phyloP scores from a whole-genome alignment of 2,329 filamentous ascomycete genomes.

The Biscogniauxia mediterranea region DNA sequence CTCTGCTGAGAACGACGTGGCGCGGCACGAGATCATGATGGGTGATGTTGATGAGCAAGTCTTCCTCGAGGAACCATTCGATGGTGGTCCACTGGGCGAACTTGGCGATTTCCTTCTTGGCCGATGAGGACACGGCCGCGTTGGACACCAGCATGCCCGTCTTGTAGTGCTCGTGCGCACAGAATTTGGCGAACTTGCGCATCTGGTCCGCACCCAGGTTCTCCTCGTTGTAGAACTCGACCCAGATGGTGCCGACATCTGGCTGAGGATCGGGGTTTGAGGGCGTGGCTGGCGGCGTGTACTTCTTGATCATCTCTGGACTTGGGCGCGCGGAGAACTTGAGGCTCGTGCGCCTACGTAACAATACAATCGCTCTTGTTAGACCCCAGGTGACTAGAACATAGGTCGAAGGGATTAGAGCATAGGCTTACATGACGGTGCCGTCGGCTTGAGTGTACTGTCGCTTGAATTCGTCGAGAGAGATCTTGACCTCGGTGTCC shows the following conservation, averaged over 20 bases:
- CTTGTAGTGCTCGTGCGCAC: constrained; percentile 76
- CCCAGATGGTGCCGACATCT: constrained; percentile 84
- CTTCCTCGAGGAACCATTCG: constrained; percentile 94
- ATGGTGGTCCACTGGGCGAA: constrained; percentile 76
- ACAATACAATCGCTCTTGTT: constrained; percentile 4
- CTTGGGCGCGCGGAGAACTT: constrained; percentile 86
- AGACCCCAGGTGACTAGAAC: neutral
- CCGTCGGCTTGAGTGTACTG: constrained; percentile 73
- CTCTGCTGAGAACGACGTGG: constrained; percentile 83
- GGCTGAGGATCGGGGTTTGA: constrained; percentile 67
- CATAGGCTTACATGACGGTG: constrained; percentile 64
- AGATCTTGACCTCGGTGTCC: constrained; percentile 84
- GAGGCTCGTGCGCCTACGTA: constrained; percentile 72
- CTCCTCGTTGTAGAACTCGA: constrained; percentile 81
- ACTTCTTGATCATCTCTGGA: constrained; percentile 79
- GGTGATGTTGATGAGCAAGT: constrained; percentile 96
- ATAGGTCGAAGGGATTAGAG: neutral
- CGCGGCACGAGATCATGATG: constrained; percentile 95
- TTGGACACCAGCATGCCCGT: constrained; percentile 89
- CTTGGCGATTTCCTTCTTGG: constrained; percentile 80
- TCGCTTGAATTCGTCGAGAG: constrained; percentile 74
- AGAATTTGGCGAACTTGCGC: constrained; percentile 81
- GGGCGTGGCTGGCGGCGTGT: constrained; percentile 69
- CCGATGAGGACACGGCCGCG: constrained; percentile 78
- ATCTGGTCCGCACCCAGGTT: constrained; percentile 89